Evolutionary conservation across 202 grass and related monocot species (phyloP).

Genomic region (Setaria viridis): DNA sequence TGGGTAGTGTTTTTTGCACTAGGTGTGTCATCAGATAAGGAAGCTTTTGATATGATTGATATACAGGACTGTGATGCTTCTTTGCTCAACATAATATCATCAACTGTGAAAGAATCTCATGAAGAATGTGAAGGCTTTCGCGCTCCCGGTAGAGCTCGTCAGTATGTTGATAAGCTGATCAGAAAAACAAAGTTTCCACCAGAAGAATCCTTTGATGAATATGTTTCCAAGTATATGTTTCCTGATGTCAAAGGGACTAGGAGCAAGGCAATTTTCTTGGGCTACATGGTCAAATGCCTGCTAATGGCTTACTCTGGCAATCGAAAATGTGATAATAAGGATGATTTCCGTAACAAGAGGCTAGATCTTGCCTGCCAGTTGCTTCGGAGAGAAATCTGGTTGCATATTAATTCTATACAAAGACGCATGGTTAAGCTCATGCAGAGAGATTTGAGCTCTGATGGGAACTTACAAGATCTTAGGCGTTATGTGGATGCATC

Average conservation of each 20-base stretch:
- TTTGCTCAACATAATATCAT: constrained; percentile 71
- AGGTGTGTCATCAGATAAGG: constrained; percentile 80
- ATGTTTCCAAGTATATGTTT: constrained; percentile 72
- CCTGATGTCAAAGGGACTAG: constrained; percentile 59
- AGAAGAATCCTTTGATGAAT: constrained; percentile 73
- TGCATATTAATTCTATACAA: constrained; percentile 60
- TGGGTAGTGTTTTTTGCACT: constrained; percentile 92
- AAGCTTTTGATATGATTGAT: constrained; percentile 80
- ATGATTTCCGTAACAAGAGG: constrained; percentile 94
- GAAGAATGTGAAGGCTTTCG: constrained; percentile 72
- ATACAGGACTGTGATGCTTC: constrained; percentile 68
- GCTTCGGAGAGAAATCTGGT: constrained; percentile 69
- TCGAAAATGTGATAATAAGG: constrained; percentile 85
- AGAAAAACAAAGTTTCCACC: constrained; percentile 78
- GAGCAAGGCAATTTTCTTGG: constrained; percentile 72
- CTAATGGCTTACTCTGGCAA: constrained; percentile 68
- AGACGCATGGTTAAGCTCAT: constrained; percentile 75
- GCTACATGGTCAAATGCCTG: constrained; percentile 90
- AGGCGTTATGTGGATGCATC: constrained; percentile 68
- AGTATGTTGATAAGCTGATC: constrained; percentile 62
- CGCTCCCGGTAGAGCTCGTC: constrained; percentile 48
- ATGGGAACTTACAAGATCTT: constrained; percentile 58
- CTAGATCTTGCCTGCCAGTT: constrained; percentile 73
- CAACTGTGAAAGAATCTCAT: constrained; percentile 67
- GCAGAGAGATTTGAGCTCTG: constrained; percentile 79